Conservation (phyloP, 2,329 filamentous ascomycete genomes). For the Parastagonospora nodorum region DNA sequence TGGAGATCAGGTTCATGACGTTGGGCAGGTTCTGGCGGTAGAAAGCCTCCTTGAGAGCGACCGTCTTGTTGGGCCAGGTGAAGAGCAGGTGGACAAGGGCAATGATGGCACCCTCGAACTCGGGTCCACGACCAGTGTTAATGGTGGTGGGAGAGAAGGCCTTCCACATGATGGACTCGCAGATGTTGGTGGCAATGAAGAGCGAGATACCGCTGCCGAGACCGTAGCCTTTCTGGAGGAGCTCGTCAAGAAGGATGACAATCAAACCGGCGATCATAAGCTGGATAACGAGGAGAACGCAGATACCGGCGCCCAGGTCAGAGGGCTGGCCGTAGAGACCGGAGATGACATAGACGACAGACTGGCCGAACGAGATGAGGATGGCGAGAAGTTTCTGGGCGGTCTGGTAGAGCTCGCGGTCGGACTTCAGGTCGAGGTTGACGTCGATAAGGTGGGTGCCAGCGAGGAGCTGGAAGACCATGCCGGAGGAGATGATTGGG, state of each 20-base stretch:
- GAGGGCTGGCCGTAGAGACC: conserved; percentile 91
- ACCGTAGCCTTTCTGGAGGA: conserved; percentile 99
- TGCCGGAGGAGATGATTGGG: conserved; percentile 98
- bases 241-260: conserved; percentile 97
- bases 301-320: conserved; percentile 96
- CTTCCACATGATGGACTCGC: conserved; percentile 99
- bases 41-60: conserved; percentile 97
- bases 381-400: conserved; percentile 93
- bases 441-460: conserved; percentile 99
- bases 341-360: conserved; percentile 97
- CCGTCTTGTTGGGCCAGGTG: conserved; percentile 99
- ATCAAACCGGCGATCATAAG: conserved; percentile 97
- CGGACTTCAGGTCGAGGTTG: conserved; percentile 99
- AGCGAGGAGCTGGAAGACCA: conserved; percentile 99
- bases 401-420: conserved; percentile 99
- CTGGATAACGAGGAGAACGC: conserved; percentile 97
- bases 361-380: conserved; percentile 95
- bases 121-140: conserved; percentile 98
- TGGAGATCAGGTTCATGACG: conserved; percentile 97
- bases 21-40: conserved; percentile 99
- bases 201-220: conserved; percentile 98
- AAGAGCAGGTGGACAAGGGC: conserved; percentile 96
- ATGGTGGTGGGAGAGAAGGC: conserved; percentile 99
- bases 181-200: conserved; percentile 99
- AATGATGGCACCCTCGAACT: conserved; percentile 98